phyloP scores from a whole-genome alignment of 2,329 filamentous ascomycete species.

The Simplicillium sp. region DNA sequence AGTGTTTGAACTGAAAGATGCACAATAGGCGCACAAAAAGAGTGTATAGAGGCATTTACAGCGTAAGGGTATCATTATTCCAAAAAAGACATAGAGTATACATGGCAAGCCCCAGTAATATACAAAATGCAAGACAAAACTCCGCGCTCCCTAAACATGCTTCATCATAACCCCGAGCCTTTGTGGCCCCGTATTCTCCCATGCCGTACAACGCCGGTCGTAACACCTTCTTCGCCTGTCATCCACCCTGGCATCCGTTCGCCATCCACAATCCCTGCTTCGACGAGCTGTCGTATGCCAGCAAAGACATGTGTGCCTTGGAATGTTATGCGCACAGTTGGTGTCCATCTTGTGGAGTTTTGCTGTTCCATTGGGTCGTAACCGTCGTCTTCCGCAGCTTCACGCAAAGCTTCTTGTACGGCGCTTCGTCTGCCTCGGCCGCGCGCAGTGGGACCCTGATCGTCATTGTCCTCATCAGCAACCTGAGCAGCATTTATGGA shows the following conservation, averaged over 20 bases:
- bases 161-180: constrained; percentile 39
- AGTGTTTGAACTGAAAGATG: constrained; percentile 65
- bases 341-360: constrained; percentile 19
- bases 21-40: constrained; percentile 17
- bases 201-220: constrained; percentile 56
- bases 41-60: constrained; percentile 9
- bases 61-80: constrained; percentile 5
- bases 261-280: constrained; percentile 66
- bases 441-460: constrained; percentile 1
- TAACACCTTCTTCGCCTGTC: constrained; percentile 79
- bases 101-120: neutral
- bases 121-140: constrained; percentile 1
- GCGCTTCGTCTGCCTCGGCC: constrained; percentile 7
- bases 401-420: constrained; percentile 23
- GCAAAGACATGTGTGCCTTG: constrained; percentile 72
- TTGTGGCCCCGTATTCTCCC: constrained; percentile 55
- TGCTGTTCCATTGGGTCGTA: constrained; percentile 16
- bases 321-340: constrained; percentile 52
- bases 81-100: constrained; percentile 1
- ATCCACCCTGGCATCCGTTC: constrained; percentile 81
- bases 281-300: constrained; percentile 68
- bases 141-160: neutral
- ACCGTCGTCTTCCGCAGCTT: constrained; percentile 13
- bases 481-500: constrained; percentile 9
- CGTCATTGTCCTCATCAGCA: constrained; percentile 8